Percentiles rank a stretch among this genome's conserved stretches.
Evolutionary conservation across 148 eudicot genomes (phyloP).

Genomic region (Fallopia convolvulus): DNA sequence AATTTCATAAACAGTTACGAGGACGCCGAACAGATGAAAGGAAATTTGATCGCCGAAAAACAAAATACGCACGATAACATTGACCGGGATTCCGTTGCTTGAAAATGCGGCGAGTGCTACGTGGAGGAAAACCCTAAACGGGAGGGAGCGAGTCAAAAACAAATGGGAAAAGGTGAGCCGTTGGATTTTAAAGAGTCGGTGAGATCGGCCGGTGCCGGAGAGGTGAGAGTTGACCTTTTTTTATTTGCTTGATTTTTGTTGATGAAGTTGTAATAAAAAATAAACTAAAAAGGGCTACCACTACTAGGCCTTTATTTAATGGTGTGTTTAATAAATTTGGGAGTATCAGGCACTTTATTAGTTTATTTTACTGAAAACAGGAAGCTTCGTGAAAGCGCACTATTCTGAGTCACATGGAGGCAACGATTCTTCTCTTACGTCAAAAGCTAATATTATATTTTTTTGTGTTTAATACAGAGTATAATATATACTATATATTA

Average conservation of each 20-base stretch:
- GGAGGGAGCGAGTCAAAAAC: not conserved
- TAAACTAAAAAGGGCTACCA: no score
- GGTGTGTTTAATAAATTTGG: no score
- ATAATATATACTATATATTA: no score
- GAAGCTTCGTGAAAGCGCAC: not conserved
- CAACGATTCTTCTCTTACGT: not conserved
- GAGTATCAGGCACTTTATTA: not conserved
- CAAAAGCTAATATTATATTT: not conserved
- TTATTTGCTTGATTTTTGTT: not conserved
- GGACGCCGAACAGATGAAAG: not conserved
- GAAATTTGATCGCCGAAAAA: no score
- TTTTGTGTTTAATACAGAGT: not conserved
- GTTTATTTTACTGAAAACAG: not conserved
- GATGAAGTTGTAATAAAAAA: not conserved
- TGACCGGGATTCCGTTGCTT: not conserved
- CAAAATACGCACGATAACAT: not conserved
- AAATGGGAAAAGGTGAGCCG: not conserved
- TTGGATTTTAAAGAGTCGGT: slow-evolving; percentile 3
- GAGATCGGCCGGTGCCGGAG: not conserved
- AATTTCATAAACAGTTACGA: not conserved
- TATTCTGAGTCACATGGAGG: not conserved
- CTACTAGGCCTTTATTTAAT: not conserved
- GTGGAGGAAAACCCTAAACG: not conserved
- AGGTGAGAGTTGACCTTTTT: slow-evolving; percentile 1
- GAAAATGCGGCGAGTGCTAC: not conserved